Conservation (phyloP, 1,284 basidiomycete genomes). For the Stereum hirsutum region DNA sequence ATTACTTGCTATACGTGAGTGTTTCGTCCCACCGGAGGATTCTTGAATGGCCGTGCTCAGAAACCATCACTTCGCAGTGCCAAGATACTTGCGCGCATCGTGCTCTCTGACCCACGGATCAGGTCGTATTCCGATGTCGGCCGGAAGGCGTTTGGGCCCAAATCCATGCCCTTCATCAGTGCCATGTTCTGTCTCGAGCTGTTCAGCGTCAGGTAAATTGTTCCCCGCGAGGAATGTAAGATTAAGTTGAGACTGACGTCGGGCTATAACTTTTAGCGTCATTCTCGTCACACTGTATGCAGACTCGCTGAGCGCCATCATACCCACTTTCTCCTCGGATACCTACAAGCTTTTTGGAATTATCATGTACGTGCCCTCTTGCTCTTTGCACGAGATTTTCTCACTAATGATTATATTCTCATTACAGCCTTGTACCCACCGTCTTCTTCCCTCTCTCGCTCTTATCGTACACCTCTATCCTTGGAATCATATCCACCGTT, state of each 20-base stretch:
- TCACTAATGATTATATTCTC: neutral
- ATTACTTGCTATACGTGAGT: slow-evolving; percentile 85
- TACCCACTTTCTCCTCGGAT: slow-evolving; percentile 57
- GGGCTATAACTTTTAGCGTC: slow-evolving; percentile 48
- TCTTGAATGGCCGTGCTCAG: slow-evolving; percentile 3
- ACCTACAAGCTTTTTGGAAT: slow-evolving; percentile 74
- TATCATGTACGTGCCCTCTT: slow-evolving; percentile 45
- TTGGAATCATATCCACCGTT: slow-evolving; percentile 77
- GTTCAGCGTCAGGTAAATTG: slow-evolving; percentile 71
- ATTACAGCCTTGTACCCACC: slow-evolving; percentile 64
- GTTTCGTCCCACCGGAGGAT: neutral
- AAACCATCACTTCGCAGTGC: slow-evolving; percentile 63
- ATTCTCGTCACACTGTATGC: slow-evolving; percentile 81
- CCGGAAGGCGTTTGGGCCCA: slow-evolving; percentile 75
- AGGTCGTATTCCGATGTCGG: slow-evolving; percentile 87
- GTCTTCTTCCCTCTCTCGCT: slow-evolving; percentile 78
- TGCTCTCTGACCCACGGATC: slow-evolving; percentile 59
- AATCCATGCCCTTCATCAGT: slow-evolving; percentile 61
- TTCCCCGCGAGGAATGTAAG: neutral
- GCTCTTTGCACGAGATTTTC: neutral
- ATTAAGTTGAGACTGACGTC: neutral
- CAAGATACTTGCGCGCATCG: slow-evolving; percentile 75
- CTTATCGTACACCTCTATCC: slow-evolving; percentile 78
- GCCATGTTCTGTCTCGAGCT: slow-evolving; percentile 79
- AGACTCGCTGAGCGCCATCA: slow-evolving; percentile 72